Evolutionary conservation across 2,329 filamentous ascomycete species (phyloP).

Genomic region (Diaporthe sp.): DNA sequence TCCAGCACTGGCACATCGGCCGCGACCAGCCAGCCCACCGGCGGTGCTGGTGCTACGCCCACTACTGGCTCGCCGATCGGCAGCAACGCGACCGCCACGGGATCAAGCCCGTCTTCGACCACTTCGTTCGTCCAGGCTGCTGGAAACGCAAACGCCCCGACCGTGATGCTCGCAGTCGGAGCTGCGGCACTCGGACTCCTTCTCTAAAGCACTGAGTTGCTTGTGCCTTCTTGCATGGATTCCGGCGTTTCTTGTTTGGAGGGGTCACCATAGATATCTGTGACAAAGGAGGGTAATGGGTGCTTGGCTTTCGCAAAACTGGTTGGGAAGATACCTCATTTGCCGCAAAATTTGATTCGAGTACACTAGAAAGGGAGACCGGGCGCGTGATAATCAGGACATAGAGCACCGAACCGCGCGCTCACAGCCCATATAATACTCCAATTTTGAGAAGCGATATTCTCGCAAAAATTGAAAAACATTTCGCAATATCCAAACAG

Average conservation of each 20-base stretch:
- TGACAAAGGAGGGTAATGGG: slow-evolving; percentile 10
- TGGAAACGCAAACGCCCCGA: slow-evolving; percentile 30
- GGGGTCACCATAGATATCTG: background rate
- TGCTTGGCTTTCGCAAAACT: background rate
- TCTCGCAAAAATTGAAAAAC: background rate
- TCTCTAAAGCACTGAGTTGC: slow-evolving; percentile 1
- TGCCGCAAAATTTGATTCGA: slow-evolving; percentile 21
- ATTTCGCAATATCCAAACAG: background rate
- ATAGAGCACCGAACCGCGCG: no score
- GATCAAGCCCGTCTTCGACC: slow-evolving; percentile 13
- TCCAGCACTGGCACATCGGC: slow-evolving; percentile 3
- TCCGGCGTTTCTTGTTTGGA: slow-evolving; percentile 13
- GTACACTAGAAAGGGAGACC: slow-evolving; percentile 2
- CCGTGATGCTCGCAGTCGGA: slow-evolving; percentile 20
- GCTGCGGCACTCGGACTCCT: slow-evolving; percentile 33
- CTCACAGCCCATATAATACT: background rate
- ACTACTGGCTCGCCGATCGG: slow-evolving; percentile 13
- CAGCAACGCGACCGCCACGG: slow-evolving; percentile 16
- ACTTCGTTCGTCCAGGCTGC: slow-evolving; percentile 12
- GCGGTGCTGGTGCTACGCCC: background rate
- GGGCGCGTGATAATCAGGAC: background rate
- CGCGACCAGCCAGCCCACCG: background rate
- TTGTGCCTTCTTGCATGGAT: background rate
- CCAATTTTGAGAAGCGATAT: background rate
- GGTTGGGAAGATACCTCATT: slow-evolving; percentile 30